Base-by-base conservation (phyloP, 164 flowering plant genomes). In the Aristolochia contorta region DNA sequence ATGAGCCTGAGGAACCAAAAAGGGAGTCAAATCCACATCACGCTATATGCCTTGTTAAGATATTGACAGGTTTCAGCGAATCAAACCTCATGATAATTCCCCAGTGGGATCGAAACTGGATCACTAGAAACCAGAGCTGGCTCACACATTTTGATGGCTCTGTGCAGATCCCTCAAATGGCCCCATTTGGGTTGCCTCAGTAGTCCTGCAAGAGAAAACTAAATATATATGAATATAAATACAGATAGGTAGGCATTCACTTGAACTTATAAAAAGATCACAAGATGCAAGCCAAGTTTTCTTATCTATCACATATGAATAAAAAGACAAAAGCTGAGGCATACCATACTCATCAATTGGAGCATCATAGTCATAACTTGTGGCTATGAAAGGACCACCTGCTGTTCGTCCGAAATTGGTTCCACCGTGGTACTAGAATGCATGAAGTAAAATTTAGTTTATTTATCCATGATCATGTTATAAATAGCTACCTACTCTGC, bases 361-460 rank as follows among this genome's bases (percentile, higher is more conserved):
- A 58, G 99, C 97, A 80, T 94, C 99, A 77, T 94, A 94, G 61
- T 94, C 99, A 73, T 91, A 94, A 65, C 96, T 91, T 56, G 99
- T 94, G 41, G 99, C 83, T 58, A 94, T 94, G 65, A 94, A 94
- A 20, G 97, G 99, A 59, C 99, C 97, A 63, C 99, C 99, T 64
- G 99, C 91, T 21, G 99, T 94, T 69, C 97, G 74, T 16, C 96
- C 99, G 62, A 94, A 94, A 67, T 94, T 94, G 45, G 99, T 94
- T 73, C 99, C 99, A 14, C 99, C 99, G 67, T 94, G 99, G 64
- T 91, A 94, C 99, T 94, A 79, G 49, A 63, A 56, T 41, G 20
- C 50, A 74, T 23, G 58, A 23, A 53, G n/a, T n/a, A 68, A 47
- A 20, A 43, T 33, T 32, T 20, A 45, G 16, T 16, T 49, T 16